A percentile compares a stretch with the other conserved stretches of the same genome.
phyloP scores from a whole-genome alignment of 164 flowering plant genomes.

The Stephania japonica region DNA sequence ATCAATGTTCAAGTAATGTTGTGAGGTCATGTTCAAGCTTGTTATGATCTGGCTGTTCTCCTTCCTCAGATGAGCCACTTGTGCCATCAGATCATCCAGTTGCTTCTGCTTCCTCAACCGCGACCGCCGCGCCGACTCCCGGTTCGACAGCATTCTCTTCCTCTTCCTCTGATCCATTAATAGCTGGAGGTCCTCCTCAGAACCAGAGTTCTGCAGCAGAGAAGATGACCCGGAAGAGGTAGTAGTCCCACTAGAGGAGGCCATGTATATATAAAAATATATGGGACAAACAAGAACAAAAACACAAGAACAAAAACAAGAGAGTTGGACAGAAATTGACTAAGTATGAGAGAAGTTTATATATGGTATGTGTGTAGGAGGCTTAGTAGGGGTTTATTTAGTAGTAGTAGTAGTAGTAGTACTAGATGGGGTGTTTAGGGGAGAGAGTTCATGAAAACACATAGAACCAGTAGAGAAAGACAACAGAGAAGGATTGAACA shows the following conservation, averaged over 20 bases:
- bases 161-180: conserved; percentile 57
- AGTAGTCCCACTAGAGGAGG: conserved; percentile 47
- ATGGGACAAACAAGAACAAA: not conserved
- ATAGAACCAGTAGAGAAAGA: conserved; percentile 94
- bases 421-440: conserved; percentile 42
- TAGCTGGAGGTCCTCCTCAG: conserved; percentile 45
- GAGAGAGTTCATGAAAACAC: conserved; percentile 53
- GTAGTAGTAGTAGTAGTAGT: too few relatives aligned
- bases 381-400: conserved; percentile 20
- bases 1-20: conserved; percentile 45
- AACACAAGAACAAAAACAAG: not conserved
- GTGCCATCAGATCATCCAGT: conserved; percentile 61
- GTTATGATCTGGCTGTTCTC: conserved; percentile 50
- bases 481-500: conserved; percentile 88
- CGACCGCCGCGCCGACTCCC: conserved; percentile 89
- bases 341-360: too few relatives aligned
- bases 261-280: conserved; percentile 23
- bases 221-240: conserved; percentile 35
- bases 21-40: conserved; percentile 42
- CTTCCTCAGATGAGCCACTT: conserved; percentile 41
- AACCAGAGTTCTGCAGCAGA: conserved; percentile 36
- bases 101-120: conserved; percentile 83
- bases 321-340: too few relatives aligned
- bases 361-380: too few relatives aligned
- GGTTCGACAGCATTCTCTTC: conserved; percentile 82